These are phyloP conservation scores for Pleurotus platypus DNA, from an alignment of 768 basidiomycete species.

Conservation along the genomic window DNA sequence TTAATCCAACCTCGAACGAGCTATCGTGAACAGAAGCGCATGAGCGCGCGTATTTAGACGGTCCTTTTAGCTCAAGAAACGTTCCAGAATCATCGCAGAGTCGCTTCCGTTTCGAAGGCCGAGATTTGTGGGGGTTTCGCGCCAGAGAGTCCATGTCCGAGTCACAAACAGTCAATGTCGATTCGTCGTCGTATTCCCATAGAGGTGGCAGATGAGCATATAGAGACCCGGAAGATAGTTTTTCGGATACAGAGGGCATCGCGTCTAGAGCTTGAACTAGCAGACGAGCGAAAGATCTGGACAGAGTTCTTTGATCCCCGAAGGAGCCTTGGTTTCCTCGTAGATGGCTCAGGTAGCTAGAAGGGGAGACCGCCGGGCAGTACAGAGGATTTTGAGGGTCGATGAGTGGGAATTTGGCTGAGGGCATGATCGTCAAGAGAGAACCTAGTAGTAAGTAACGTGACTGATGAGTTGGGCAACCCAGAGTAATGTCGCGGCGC, in stretches of 20 bases:
- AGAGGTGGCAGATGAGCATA: not conserved
- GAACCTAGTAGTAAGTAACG: no score
- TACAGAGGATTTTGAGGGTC: slow-evolving; percentile 4
- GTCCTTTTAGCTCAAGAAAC: slow-evolving; percentile 40
- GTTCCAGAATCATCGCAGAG: slow-evolving; percentile 11
- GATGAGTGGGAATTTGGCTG: not conserved
- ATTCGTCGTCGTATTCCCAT: slow-evolving; percentile 6
- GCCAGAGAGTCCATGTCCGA: not conserved
- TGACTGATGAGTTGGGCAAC: no score
- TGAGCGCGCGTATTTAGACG: slow-evolving; percentile 43
- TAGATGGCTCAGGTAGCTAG: not conserved
- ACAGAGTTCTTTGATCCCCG: not conserved
- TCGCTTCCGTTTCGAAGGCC: slow-evolving; percentile 25
- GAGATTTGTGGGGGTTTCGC: not conserved
- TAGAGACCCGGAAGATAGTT: not conserved
- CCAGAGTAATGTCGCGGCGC: no score
- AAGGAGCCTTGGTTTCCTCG: not conserved
- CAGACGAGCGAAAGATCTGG: not conserved
- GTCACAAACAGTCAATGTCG: not conserved
- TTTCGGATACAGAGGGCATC: not conserved
- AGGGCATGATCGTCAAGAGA: not conserved
- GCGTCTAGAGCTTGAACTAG: not conserved
- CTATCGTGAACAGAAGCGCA: slow-evolving; percentile 34
- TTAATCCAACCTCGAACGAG: slow-evolving; percentile 41
- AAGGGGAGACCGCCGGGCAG: not conserved